Percentiles rank a stretch among this genome's conserved stretches.
phyloP scores from a whole-genome alignment of 495 filamentous ascomycete species.

The Penicillium crystallinum region DNA sequence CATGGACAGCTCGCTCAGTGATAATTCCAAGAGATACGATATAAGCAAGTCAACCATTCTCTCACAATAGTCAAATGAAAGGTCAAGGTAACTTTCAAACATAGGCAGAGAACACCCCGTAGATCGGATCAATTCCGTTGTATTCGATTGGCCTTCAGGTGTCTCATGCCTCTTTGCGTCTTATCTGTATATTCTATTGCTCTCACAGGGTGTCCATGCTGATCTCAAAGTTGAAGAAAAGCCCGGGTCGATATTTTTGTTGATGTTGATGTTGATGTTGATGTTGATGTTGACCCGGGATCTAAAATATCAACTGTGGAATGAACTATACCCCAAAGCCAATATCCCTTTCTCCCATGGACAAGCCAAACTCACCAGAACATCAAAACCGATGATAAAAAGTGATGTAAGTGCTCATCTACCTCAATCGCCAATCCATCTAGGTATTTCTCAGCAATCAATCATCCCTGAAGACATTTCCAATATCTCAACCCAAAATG shows the following conservation, averaged over 20 bases:
- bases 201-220: not conserved
- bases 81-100: not conserved
- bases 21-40: not conserved
- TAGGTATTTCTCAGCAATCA: too few species aligned
- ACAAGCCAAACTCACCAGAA: not conserved
- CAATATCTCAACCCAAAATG: not conserved
- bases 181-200: not conserved
- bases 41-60: not conserved
- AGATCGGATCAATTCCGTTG: not conserved
- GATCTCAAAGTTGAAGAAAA: not conserved
- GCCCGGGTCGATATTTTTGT: not conserved
- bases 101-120: not conserved
- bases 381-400: slow-evolving; percentile 1
- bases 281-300: too few species aligned
- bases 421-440: too few species aligned
- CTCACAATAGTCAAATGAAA: not conserved
- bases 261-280: too few species aligned
- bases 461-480: too few species aligned
- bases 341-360: not conserved
- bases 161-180: not conserved
- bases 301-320: too few species aligned
- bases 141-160: not conserved
- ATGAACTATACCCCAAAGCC: not conserved
- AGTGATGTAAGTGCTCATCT: slow-evolving; percentile 6
- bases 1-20: not conserved